A percentile compares a stretch with the other conserved stretches of the same genome.
These are phyloP conservation scores for Ammopiptanthus mongolicus DNA, from an alignment of 306 rosid species.

Conservation along the genomic window DNA sequence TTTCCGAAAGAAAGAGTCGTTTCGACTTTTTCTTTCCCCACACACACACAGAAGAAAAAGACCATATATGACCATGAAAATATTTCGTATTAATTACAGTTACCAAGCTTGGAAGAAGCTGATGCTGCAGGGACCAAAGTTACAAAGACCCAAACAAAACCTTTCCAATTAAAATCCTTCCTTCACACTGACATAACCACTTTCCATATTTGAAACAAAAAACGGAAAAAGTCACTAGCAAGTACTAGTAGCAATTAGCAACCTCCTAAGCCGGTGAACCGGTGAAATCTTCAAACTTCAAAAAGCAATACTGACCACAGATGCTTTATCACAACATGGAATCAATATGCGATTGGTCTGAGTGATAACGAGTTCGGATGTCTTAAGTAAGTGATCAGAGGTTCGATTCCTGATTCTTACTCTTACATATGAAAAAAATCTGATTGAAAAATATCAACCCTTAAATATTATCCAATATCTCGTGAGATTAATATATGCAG, in stretches of 20 bases:
- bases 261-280: constrained; percentile 23
- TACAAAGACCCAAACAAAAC: neutral
- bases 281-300: neutral
- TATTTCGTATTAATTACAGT: neutral
- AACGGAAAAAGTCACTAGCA: neutral
- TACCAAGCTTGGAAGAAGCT: neutral
- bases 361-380: too few relatives aligned
- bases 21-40: neutral
- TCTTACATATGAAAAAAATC: too few relatives aligned
- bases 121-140: neutral
- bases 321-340: too few relatives aligned
- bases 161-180: neutral
- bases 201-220: too few relatives aligned
- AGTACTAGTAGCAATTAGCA: neutral
- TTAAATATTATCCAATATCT: too few relatives aligned
- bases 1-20: neutral
- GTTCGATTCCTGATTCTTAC: too few relatives aligned
- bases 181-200: neutral
- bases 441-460: too few relatives aligned
- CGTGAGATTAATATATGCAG: too few relatives aligned
- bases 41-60: neutral
- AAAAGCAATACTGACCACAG: too few relatives aligned
- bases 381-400: too few relatives aligned
- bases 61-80: neutral
- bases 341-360: too few relatives aligned